Evolutionary conservation across 2,329 filamentous ascomycete species (phyloP).

Genomic region (Orbilia javanica): DNA sequence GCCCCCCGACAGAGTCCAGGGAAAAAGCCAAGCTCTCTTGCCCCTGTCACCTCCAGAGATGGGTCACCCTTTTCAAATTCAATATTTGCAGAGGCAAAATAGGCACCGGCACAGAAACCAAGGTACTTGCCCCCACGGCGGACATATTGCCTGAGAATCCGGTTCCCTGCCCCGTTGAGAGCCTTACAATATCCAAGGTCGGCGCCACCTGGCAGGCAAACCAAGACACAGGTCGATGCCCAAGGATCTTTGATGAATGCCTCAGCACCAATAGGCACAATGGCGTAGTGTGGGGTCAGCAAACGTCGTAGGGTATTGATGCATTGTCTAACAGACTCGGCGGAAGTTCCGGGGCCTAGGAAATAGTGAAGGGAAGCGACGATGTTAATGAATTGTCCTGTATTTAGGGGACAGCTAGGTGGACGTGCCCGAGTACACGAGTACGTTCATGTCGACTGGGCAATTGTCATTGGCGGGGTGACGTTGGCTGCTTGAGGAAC

Average conservation of each 20-base stretch:
- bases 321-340: slow-evolving; percentile 89
- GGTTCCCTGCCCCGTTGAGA: slow-evolving; percentile 89
- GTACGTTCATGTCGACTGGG: slow-evolving; percentile 73
- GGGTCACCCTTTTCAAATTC: slow-evolving; percentile 92
- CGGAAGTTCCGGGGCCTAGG: slow-evolving; percentile 83
- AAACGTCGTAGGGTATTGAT: slow-evolving; percentile 87
- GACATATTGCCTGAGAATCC: slow-evolving; percentile 85
- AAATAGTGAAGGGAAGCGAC: slow-evolving; percentile 38
- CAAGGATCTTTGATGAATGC: slow-evolving; percentile 91
- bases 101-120: slow-evolving; percentile 93
- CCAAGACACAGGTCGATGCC: slow-evolving; percentile 84
- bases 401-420: background rate
- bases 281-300: slow-evolving; percentile 90
- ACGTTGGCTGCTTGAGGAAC: background rate
- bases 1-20: slow-evolving; percentile 86
- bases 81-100: slow-evolving; percentile 84
- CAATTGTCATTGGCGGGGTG: background rate
- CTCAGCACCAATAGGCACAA: slow-evolving; percentile 83
- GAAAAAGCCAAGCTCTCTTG: slow-evolving; percentile 87
- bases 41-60: slow-evolving; percentile 84
- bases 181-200: slow-evolving; percentile 90
- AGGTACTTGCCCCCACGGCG: slow-evolving; percentile 86
- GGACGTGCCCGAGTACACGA: slow-evolving; percentile 85
- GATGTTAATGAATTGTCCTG: background rate
- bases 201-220: slow-evolving; percentile 94